Evolutionary conservation across 768 basidiomycete genomes (phyloP).

Genomic region (Xanthoconium purpureum): DNA sequence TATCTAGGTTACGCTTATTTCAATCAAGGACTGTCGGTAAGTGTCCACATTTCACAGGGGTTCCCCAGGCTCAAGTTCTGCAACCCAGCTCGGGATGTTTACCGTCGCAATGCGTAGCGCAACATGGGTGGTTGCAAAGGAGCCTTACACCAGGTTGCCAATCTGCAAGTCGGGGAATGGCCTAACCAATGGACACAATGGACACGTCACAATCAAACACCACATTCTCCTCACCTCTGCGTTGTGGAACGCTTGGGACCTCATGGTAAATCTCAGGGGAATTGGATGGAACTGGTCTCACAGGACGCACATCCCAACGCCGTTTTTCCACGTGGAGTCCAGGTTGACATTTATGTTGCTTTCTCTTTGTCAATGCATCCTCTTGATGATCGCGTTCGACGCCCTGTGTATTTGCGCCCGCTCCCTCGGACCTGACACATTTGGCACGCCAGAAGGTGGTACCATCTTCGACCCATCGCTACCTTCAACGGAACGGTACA

Average conservation of each 20-base stretch:
- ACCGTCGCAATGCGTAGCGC: conserved; percentile 23
- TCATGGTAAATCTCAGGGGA: conserved; percentile 23
- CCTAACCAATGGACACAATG: neutral
- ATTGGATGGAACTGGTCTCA: conserved; percentile 27
- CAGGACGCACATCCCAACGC: conserved; percentile 11
- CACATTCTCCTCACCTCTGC: conserved; percentile 7
- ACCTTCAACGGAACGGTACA: conserved; percentile 33
- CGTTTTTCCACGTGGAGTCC: conserved; percentile 19
- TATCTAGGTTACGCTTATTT: conserved; percentile 8
- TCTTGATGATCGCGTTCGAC: conserved; percentile 9
- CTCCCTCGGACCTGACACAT: conserved; percentile 38
- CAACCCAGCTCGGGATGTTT: conserved; percentile 24
- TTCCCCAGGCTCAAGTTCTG: neutral
- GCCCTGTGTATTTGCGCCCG: neutral
- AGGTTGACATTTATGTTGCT: conserved; percentile 14
- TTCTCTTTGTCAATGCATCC: conserved; percentile 9
- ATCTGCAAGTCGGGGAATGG: neutral
- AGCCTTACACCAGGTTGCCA: conserved; percentile 14
- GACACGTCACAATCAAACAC: neutral
- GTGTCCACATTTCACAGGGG: neutral
- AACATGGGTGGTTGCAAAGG: conserved; percentile 18
- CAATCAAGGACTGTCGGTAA: conserved; percentile 25
- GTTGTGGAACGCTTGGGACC: conserved; percentile 30
- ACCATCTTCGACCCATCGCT: conserved; percentile 38
- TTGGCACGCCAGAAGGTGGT: conserved; percentile 34